Evolutionary conservation across 140 eudicot genomes (phyloP), one percentile per base, ranked within the genome.

Genomic region (Anethum foeniculum): DNA sequence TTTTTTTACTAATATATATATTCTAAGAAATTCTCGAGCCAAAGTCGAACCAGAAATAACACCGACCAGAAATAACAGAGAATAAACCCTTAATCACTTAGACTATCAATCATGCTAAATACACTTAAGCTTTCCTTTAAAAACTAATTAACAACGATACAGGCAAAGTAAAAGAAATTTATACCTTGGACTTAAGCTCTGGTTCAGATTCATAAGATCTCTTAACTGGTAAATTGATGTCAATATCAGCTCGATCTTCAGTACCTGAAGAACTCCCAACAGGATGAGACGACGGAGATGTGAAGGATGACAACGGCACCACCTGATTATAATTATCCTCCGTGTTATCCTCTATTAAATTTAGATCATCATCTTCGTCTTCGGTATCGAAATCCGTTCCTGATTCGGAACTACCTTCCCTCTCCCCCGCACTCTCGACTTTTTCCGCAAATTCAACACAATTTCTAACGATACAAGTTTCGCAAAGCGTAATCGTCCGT

Each of bases 311-410:
- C 84, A 71, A 74, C 7, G 86, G 86, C 30, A 73, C 86, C 46
- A 77, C 86, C 80, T 83, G 86, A 81, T 80, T 86, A 25, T 77
- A 88, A 23, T 46, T 83, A 30, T 76, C 64, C 28, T 80, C 78
- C 19, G 64, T 67, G 72, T 78, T 77, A 14, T 54, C 75, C 56
- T 87, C 85, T 23, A 79, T 5, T 41, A 41, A 41, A 41, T 41
- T 56, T 27, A 65, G 84, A 39, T 80, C 86, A n/a, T 64, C 80
- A 14, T 79, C 64, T 46, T 82, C 87, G 25, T 77, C 86, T 15
- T 84, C 84, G 8, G 58, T 72, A 36, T 56, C 79, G 10, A 30
- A 58, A 58, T 79, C 88, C 10, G 23, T 81, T 19, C 77, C 76
- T n/a, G 75, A 76, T 3, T 81, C 82, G 4, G n/a, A 67, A 3